phyloP scores from a whole-genome alignment of 345 rosid species.

The Corymbia maculata region DNA sequence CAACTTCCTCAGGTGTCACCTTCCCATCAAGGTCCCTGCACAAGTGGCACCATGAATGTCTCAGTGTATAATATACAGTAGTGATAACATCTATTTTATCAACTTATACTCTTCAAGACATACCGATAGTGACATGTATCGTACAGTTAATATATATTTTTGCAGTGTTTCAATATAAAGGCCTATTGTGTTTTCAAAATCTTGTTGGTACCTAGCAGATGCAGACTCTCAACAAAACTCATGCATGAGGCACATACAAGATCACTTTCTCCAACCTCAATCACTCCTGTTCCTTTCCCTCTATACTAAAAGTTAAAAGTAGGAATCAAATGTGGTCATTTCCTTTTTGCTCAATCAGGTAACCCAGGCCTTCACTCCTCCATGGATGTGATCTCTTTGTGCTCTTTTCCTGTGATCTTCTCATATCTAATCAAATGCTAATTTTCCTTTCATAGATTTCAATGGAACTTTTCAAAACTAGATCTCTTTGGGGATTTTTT shows the following conservation, averaged over 20 bases:
- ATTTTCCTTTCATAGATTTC: neutral
- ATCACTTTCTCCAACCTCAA: neutral
- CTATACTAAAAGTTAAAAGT: neutral
- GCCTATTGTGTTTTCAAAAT: neutral
- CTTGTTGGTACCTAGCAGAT: neutral
- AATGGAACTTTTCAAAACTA: neutral
- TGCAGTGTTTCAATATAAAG: neutral
- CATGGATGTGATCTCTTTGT: neutral
- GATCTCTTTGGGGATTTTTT: neutral
- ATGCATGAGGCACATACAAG: neutral
- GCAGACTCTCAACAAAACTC: neutral
- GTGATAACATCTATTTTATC: neutral
- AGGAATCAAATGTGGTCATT: neutral
- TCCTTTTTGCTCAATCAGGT: neutral
- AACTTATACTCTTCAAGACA: neutral
- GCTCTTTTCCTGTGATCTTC: neutral
- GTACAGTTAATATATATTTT: neutral
- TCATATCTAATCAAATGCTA: neutral
- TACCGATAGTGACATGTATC: neutral
- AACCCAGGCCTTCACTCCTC: neutral
- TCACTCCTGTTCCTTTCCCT: neutral
- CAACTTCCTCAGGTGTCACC: conserved; percentile 84
- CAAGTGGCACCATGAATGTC: neutral
- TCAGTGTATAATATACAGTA: neutral
- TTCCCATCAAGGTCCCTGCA: conserved; percentile 80